These are phyloP conservation scores for Colletotrichum limetticola DNA, from an alignment of 2,329 filamentous ascomycete genomes.

Conservation along the genomic window DNA sequence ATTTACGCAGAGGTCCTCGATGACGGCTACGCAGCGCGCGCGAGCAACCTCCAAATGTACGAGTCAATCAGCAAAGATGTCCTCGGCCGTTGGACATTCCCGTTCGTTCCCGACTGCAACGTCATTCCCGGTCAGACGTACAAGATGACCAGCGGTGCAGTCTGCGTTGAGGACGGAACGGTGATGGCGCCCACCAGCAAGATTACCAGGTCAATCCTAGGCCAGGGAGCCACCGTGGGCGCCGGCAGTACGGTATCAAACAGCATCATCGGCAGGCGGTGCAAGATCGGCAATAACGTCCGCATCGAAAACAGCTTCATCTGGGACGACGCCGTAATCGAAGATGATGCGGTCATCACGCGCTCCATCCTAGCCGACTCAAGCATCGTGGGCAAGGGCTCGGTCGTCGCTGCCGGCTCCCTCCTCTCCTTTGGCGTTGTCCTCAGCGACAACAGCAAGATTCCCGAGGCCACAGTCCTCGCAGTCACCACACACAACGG, in stretches of 20 bases:
- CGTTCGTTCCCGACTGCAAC: constrained; percentile 90
- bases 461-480: constrained; percentile 49
- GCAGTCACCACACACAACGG: constrained; percentile 50
- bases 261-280: constrained; percentile 85
- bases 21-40: constrained; percentile 86
- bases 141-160: constrained; percentile 72
- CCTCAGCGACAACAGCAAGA: constrained; percentile 70
- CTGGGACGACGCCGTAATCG: constrained; percentile 86
- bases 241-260: constrained; percentile 76
- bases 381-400: constrained; percentile 76
- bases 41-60: constrained; percentile 88
- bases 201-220: constrained; percentile 79
- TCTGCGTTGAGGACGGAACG: constrained; percentile 84
- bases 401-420: constrained; percentile 76
- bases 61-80: constrained; percentile 89
- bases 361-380: constrained; percentile 82
- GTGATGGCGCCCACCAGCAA: constrained; percentile 77
- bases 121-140: constrained; percentile 82
- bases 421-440: constrained; percentile 83
- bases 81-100: constrained; percentile 88
- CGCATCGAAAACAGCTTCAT: constrained; percentile 83
- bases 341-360: constrained; percentile 76
- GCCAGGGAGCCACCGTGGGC: constrained; percentile 79
- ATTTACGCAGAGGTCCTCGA: constrained; percentile 89
- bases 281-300: constrained; percentile 87